Evolutionary conservation across 345 rosid genomes (phyloP), one percentile per base, ranked within the genome.

Genomic region (Gossypioides kirkii): DNA sequence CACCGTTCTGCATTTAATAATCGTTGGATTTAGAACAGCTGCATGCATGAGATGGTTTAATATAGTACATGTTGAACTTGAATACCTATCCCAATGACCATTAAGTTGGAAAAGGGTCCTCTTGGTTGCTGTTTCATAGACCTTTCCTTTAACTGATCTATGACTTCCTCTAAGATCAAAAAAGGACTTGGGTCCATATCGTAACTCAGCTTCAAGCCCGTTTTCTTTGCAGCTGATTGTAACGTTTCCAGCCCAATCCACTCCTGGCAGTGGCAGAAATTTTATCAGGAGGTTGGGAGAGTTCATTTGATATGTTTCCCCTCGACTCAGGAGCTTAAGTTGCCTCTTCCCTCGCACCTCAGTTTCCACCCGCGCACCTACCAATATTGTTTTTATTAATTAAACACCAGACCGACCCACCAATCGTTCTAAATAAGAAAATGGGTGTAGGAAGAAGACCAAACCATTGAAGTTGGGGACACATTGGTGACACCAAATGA

Each of bases 81-180:
- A 32, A 7, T 82, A 92, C 98, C 90, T 90, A 70, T 86, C 91
- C 97, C 98, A 94, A 0, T 94, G 86, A 11, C 98, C 97, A 62
- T 70, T 22, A 38, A 92, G 65, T 62, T 87, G 88, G 67, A 73
- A 87, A 42, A 89, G 84, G 10, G 76, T 79, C 32, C 63, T 82
- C 4, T 59, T 45, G 6, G 94, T 76, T 0, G 88, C 82, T 17
- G 86, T 77, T 14, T 87, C 77, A 9, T 80, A 79, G 71, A 92
- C 89, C 71, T 85, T 92, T 63, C 98, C 98, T 70, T 80, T 84
- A 54, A 94, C 79, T 4, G 81, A 80, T 81, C 86, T 71, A 13
- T 80, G 82, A 61, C 78, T 70, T 68, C 80, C 80, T 69, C 87
- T 71, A 46, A 80, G 70, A 3, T 87, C 84, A 0, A 86, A 22